phyloP scores from a whole-genome alignment of 2,329 filamentous ascomycete genomes.

The Botrytis hyacinthi region DNA sequence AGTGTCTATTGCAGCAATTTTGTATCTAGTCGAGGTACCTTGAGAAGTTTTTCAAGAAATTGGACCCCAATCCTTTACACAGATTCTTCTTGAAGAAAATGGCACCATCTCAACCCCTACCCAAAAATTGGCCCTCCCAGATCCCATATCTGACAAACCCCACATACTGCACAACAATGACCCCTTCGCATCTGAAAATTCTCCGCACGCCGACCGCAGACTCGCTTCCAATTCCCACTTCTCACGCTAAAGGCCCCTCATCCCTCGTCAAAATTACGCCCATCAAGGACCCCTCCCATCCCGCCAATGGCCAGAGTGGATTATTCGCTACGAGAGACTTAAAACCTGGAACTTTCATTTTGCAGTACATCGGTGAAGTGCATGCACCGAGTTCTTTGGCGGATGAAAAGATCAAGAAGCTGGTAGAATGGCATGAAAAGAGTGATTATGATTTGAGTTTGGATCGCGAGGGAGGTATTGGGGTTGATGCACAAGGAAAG shows the following conservation, averaged over 20 bases:
- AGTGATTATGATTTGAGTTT: constrained; percentile 66
- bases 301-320: constrained; percentile 56
- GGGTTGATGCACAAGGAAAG: constrained; percentile 56
- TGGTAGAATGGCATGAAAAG: constrained; percentile 39
- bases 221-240: constrained; percentile 38
- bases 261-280: constrained; percentile 53
- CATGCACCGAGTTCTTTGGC: constrained; percentile 42
- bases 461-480: constrained; percentile 54
- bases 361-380: constrained; percentile 61
- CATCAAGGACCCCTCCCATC: constrained; percentile 53
- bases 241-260: constrained; percentile 46
- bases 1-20: neutral
- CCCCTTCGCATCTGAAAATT: constrained; percentile 23
- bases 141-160: constrained; percentile 54
- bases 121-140: constrained; percentile 57
- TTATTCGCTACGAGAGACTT: constrained; percentile 58
- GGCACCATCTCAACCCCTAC: constrained; percentile 32
- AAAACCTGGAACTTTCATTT: constrained; percentile 53
- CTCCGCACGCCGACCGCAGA: constrained; percentile 33
- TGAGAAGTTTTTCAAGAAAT: neutral
- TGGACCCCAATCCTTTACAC: neutral
- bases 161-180: constrained; percentile 45
- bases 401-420: neutral
- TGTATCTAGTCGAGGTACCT: neutral
- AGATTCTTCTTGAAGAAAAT: neutral